These are phyloP conservation scores for Aspergillus aculeatinus DNA, from an alignment of 2,329 filamentous ascomycete species.

Conservation along the genomic window DNA sequence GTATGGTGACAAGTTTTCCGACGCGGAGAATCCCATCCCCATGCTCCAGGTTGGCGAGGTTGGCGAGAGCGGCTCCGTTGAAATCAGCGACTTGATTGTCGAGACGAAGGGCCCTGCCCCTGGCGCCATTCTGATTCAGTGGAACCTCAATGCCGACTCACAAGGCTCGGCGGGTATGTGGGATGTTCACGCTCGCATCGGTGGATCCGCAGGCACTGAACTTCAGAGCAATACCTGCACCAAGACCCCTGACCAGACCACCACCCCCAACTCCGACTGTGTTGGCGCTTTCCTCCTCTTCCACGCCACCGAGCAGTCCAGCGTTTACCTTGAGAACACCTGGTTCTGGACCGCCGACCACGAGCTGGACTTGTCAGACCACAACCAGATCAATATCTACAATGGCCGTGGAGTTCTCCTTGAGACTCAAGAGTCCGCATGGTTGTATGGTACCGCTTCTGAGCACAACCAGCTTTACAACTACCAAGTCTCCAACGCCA, in stretches of 20 bases:
- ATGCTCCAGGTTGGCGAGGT: conserved; percentile 79
- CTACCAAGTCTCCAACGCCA: conserved; percentile 77
- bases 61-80: conserved; percentile 75
- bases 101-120: conserved; percentile 79
- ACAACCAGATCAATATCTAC: conserved; percentile 72
- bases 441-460: conserved; percentile 73
- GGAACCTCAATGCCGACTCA: conserved; percentile 69
- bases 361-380: conserved; percentile 72
- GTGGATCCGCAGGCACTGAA: conserved; percentile 78
- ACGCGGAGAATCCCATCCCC: conserved; percentile 73
- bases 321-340: conserved; percentile 80
- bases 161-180: conserved; percentile 78
- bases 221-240: conserved; percentile 76
- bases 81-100: conserved; percentile 85
- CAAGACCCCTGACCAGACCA: conserved; percentile 68
- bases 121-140: conserved; percentile 87
- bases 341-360: conserved; percentile 93
- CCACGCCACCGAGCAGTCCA: conserved; percentile 56
- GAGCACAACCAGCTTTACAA: conserved; percentile 67
- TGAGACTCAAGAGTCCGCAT: conserved; percentile 75
- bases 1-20: conserved; percentile 69
- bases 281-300: conserved; percentile 68
- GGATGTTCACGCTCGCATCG: conserved; percentile 95
- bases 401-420: conserved; percentile 82
- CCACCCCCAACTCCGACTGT: conserved; percentile 65